Base-by-base conservation (phyloP, 192 early-diverging fungal genomes). In the Neocallimastix lanati region DNA sequence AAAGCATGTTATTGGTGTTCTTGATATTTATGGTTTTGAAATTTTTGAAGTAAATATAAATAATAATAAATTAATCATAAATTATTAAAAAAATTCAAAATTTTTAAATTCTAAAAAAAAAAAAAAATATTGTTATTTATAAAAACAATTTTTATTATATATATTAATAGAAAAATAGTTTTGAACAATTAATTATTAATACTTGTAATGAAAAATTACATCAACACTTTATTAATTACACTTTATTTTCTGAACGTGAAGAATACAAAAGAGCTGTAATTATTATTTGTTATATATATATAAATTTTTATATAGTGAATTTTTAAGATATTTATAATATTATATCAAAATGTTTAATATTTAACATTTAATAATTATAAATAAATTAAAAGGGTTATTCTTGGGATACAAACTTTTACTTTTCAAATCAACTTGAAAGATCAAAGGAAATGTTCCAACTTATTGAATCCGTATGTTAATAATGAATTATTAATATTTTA, bases 161-260 rank as follows among this genome's bases (percentile, higher is more conserved):
- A 83, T 92, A 94, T 81, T 94, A 94, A 84, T 87, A 96, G 67
- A 91, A 94, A 76, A 98, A 98, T 87, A 94, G 93, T 78, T 98
- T 98, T 81, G 96, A 99, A 87, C 98, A 99, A 87, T 90, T 99
- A 81, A 98, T 95, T 84, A 99, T 99, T n/a, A 38, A 80, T 37
- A 78, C 76, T 28, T 36, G 76, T 37, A 80, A 98, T 84, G 96
- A 98, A 82, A 94, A 94, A 82, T 86, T 98, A 78, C 98, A 99
- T 82, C 96, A 99, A 82, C 96, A 98, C 82, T 99, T 99, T 82
- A 99, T 99, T 78, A 96, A 97, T 85, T 85, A 98, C 76, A 99
- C 98, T 30, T 88, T 99, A 76, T 98, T 98, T 86, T 90, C 95
- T 11, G 98, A 99, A 87, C 97, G 50, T 67, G 50, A 67, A 67